Evolutionary conservation across 2,329 filamentous ascomycete species (phyloP).

Genomic region (Ophiosphaerella narmari): DNA sequence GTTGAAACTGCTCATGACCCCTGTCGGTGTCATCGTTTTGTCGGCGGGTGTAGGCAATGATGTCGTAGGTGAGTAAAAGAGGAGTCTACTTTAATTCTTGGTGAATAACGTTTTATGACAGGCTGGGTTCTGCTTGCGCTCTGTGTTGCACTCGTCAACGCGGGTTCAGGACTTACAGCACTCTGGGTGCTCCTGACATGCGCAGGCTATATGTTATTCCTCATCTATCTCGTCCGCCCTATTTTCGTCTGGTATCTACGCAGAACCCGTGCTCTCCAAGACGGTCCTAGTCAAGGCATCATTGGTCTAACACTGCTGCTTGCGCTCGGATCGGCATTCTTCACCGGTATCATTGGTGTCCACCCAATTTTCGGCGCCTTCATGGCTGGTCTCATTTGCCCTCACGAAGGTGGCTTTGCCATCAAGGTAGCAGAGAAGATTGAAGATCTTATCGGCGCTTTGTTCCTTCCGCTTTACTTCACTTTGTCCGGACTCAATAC

Average conservation of each 20-base stretch:
- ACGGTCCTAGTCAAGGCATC: conserved; percentile 84
- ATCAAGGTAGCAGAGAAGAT: conserved; percentile 93
- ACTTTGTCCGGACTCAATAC: conserved; percentile 89
- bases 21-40: conserved; percentile 85
- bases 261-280: conserved; percentile 76
- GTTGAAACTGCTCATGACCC: conserved; percentile 79
- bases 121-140: conserved; percentile 90
- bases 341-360: conserved; percentile 87
- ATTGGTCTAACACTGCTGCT: conserved; percentile 82
- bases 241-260: conserved; percentile 74
- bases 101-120: conserved; percentile 10
- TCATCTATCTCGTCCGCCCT: conserved; percentile 74
- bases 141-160: conserved; percentile 91
- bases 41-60: conserved; percentile 94
- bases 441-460: conserved; percentile 81
- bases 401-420: conserved; percentile 85
- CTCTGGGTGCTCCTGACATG: conserved; percentile 81
- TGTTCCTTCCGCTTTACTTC: conserved; percentile 92
- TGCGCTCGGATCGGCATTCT: conserved; percentile 79
- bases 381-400: conserved; percentile 84
- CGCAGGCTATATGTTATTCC: conserved; percentile 75
- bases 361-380: conserved; percentile 96
- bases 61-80: conserved; percentile 61
- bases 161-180: conserved; percentile 77
- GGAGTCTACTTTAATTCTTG: background rate